Percentiles rank a stretch among this genome's conserved stretches.
Evolutionary conservation across 345 rosid species (phyloP).

Genomic region (Nasturtium officinale): DNA sequence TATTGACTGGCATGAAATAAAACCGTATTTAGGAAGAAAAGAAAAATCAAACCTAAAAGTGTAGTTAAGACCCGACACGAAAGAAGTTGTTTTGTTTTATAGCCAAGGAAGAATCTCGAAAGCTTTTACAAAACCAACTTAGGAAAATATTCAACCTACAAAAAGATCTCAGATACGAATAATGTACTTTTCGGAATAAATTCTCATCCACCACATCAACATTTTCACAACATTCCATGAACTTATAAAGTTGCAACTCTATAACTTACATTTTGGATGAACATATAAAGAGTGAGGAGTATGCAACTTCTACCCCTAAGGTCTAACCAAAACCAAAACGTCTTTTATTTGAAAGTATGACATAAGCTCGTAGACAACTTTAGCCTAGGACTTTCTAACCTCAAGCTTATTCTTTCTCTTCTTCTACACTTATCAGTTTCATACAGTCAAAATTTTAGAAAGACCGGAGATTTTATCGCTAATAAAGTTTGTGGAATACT

Average conservation of each 20-base stretch:
- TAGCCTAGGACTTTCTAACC: background rate
- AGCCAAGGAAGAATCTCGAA: slow-evolving; percentile 10
- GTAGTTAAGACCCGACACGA: slow-evolving; percentile 19
- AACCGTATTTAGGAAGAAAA: slow-evolving; percentile 8
- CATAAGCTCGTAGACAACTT: background rate
- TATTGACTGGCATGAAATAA: slow-evolving; percentile 10
- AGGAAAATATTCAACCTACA: slow-evolving; percentile 41
- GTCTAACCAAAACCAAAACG: background rate
- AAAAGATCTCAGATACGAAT: background rate
- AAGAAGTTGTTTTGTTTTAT: background rate
- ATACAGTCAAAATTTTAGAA: background rate
- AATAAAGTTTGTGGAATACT: background rate
- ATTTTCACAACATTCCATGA: slow-evolving; percentile 7
- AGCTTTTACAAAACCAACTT: slow-evolving; percentile 5
- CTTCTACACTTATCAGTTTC: background rate
- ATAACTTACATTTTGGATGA: background rate
- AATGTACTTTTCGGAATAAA: background rate
- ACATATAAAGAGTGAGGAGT: background rate
- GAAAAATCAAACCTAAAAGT: slow-evolving; percentile 24
- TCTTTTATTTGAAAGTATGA: background rate
- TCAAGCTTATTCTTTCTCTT: background rate
- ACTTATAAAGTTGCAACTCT: background rate
- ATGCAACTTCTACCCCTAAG: background rate
- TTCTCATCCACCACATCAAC: slow-evolving; percentile 26
- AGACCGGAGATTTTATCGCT: background rate